Conservation (phyloP, 371 early-diverging fungal genomes). For the Mortierella sp. region DNA sequence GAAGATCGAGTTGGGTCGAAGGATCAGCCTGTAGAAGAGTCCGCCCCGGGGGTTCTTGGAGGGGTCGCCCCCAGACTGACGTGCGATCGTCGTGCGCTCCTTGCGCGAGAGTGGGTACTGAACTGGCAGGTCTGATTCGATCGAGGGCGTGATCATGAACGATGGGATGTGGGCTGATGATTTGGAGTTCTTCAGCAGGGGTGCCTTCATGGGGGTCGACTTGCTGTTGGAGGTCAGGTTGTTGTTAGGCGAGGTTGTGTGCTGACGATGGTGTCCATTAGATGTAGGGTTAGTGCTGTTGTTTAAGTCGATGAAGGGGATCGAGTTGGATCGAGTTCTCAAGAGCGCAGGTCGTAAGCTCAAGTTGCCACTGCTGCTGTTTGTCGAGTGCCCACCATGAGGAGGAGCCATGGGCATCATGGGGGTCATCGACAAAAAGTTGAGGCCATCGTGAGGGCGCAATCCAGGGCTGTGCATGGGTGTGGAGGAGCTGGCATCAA, state of each 20-base stretch:
- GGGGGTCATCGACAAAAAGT: constrained; percentile 54
- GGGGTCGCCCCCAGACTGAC: constrained; percentile 23
- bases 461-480: constrained; percentile 48
- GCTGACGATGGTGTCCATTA: constrained; percentile 15
- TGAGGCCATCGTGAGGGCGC: constrained; percentile 51
- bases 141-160: constrained; percentile 53
- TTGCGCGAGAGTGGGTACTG: constrained; percentile 42
- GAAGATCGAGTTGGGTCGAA: constrained; percentile 50
- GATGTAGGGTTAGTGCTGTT: neutral
- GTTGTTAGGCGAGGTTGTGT: neutral
- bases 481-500: constrained; percentile 42
- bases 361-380: constrained; percentile 2
- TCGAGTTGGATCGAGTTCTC: constrained; percentile 47
- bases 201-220: constrained; percentile 30
- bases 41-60: constrained; percentile 19
- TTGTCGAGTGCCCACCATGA: constrained; percentile 14
- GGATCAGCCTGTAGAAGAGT: constrained; percentile 43
- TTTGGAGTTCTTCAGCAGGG: constrained; percentile 42
- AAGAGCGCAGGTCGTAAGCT: constrained; percentile 20
- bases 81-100: constrained; percentile 28
- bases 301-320: constrained; percentile 45
- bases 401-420: constrained; percentile 55
- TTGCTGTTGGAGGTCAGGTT: constrained; percentile 11
- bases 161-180: constrained; percentile 49
- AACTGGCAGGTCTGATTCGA: constrained; percentile 43